Evolutionary conservation across 352 stramenopile genomes (phyloP), one percentile per base, ranked within the genome.

Genomic region (Globisporangium nagaii): DNA sequence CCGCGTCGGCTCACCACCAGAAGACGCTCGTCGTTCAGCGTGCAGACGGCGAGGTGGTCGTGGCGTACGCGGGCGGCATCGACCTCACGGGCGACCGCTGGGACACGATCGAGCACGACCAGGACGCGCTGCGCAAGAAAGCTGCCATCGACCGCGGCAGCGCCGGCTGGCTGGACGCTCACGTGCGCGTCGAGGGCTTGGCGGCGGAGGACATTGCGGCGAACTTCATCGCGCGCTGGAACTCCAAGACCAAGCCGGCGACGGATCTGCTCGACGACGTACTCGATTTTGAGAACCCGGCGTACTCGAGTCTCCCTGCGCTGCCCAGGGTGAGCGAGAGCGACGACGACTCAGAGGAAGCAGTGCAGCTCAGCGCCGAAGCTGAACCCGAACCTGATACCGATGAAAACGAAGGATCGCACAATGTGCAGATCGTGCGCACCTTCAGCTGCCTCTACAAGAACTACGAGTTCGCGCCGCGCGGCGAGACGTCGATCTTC

Each of bases 141-240:
- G 62, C 54, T 24, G 63, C 64, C 10, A 70, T 69, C 15, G 61
- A 65, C 27, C 44, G 53, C 17, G 48, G 43, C 13, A 66, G 70
- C 43, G 62, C 84, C 15, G 76, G 79, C 15, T 90, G 75, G 77
- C 24, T 88, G 1, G 79, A 90, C 35, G 64, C 56, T 0, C 55
- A 75, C 10, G 48, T 82, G 19, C 65, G 72, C 0, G 69, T 90
- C 12, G 50, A 73, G 1, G 75, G 77, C 0, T 71, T 68, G 0
- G 80, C 71, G 1, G 65, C 72, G 2, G 58, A 67, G n/a, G 73
- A 86, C 31, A 72, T 90, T 0, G 71, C 60, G 2, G 58, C 57
- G n/a, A 88, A 85, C 50, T 87, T 86, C 28, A 27, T 82, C 3
- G 37, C 41, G 6, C 73, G 75, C 4, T 86, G 73, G 74, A 86